A percentile compares a stretch with the other conserved stretches of the same genome.
phyloP scores from a whole-genome alignment of 352 stramenopile genomes.

The Pelagophyceae sp. region DNA sequence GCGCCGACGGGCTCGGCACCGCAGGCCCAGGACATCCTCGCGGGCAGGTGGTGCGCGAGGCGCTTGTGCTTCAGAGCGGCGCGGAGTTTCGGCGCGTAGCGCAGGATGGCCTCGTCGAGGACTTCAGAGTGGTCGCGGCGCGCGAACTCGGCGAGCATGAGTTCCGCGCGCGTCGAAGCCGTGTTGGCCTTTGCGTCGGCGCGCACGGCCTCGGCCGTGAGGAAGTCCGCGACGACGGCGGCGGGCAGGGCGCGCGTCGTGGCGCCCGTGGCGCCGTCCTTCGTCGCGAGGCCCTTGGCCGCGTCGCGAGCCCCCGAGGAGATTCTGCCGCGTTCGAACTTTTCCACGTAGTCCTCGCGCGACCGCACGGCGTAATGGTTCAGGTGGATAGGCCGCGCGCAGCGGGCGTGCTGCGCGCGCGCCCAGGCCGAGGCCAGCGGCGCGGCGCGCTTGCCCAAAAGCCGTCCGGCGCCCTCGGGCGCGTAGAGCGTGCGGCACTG shows the following conservation, averaged over 20 bases:
- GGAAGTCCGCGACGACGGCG: neutral
- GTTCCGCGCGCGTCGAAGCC: neutral
- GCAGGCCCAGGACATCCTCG: too few species aligned
- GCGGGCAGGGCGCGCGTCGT: neutral
- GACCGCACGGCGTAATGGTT: conserved; percentile 20
- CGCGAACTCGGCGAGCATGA: conserved; percentile 16
- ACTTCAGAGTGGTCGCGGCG: conserved; percentile 2
- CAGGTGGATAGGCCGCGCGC: neutral
- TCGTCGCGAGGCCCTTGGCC: neutral
- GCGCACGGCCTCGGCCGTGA: neutral
- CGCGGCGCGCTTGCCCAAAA: neutral
- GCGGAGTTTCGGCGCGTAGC: neutral
- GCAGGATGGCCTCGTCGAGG: conserved; percentile 3
- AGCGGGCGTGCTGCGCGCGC: neutral
- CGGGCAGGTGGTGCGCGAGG: too few species aligned
- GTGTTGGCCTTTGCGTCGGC: neutral
- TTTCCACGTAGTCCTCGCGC: conserved; percentile 11
- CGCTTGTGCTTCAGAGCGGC: neutral
- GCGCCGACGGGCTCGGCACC: neutral
- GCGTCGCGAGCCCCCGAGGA: conserved; percentile 4
- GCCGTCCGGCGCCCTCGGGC: neutral
- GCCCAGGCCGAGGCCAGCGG: neutral
- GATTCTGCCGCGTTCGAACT: conserved; percentile 14
- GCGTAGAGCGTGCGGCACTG: neutral
- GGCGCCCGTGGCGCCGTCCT: neutral